Evolutionary conservation across 345 rosid genomes (phyloP), one percentile per base, ranked within the genome.

Genomic region (Syzygium aqueum): DNA sequence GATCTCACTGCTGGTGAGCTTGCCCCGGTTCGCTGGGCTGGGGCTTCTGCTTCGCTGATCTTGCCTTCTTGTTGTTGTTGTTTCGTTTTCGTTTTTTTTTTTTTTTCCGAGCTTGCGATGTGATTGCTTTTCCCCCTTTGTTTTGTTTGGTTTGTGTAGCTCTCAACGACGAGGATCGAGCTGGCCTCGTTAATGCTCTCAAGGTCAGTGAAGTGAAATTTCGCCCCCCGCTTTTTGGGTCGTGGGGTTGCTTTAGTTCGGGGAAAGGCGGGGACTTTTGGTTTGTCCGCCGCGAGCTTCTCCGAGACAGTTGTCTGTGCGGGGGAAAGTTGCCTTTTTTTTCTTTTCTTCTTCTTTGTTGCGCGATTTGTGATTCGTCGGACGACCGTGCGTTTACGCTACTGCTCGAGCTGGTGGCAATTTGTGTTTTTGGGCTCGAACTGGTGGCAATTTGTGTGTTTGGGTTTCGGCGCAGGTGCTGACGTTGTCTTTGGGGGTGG

Each of bases 131-230:
- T 11, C 23, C 49, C 51, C 43, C 10, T 25, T 78, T 78, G 28
- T 59, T 84, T 49, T 10, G 82, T 86, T 63, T 49, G 46, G 73
- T 40, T 87, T 53, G 27, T 65, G 73, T 57, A 97, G 99, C 95
- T 87, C 96, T 96, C 86, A 93, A 93, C 88, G 95, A 92, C 17
- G 95, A 86, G 88, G 93, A 90, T 91, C 96, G 98, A 19, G 96
- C 95, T 14, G 98, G 93, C 49, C 97, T 97, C 63, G 98, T 94
- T 59, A 95, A 90, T 88, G 95, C 91, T 84, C 95, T 97, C 52
- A 96, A 94, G 96, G 98, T 97, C 63, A n/a, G 91, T 89, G 63
- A 49, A 87, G 53, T 77, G 33, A 27, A 22, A n/a, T 86, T 50
- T 11, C 33, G 51, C 8, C n/a, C 30, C 63, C 65, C 63, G n/a